Conservation (phyloP, 169 alveolate species). For the Eimeria praecox region DNA sequence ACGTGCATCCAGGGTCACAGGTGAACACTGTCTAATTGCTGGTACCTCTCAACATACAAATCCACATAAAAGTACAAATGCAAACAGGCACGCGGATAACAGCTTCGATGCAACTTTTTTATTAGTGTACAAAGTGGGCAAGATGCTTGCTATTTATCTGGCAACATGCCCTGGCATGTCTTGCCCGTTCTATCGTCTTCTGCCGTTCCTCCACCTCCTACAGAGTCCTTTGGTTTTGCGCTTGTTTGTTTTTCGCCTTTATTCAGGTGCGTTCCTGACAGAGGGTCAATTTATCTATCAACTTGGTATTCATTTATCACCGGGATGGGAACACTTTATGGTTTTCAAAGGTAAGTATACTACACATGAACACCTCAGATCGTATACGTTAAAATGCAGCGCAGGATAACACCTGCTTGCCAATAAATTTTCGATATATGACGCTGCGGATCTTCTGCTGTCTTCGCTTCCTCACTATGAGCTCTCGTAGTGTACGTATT, state of each 20-base stretch:
- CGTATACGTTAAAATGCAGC: background rate
- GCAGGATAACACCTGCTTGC: background rate
- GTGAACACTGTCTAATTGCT: background rate
- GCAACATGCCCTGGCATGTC: background rate
- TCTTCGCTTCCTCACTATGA: background rate
- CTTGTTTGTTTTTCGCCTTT: background rate
- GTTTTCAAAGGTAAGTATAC: constrained; percentile 86
- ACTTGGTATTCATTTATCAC: constrained; percentile 90
- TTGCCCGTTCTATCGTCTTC: background rate
- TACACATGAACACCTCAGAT: background rate
- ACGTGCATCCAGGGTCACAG: background rate
- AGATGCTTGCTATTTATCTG: background rate
- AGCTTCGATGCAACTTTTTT: background rate
- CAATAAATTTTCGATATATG: background rate
- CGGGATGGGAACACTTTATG: constrained; percentile 95
- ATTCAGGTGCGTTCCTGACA: constrained; percentile 86
- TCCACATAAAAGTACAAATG: background rate
- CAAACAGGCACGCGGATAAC: background rate
- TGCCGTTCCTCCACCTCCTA: background rate
- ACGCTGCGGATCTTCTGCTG: background rate
- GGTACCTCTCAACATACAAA: background rate
- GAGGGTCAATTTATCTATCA: constrained; percentile 91
- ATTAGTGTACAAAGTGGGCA: background rate
- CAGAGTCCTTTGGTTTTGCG: background rate
- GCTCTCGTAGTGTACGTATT: background rate